Conservation (phyloP, 2,329 filamentous ascomycete genomes). For the Aspergillus cejpii region DNA sequence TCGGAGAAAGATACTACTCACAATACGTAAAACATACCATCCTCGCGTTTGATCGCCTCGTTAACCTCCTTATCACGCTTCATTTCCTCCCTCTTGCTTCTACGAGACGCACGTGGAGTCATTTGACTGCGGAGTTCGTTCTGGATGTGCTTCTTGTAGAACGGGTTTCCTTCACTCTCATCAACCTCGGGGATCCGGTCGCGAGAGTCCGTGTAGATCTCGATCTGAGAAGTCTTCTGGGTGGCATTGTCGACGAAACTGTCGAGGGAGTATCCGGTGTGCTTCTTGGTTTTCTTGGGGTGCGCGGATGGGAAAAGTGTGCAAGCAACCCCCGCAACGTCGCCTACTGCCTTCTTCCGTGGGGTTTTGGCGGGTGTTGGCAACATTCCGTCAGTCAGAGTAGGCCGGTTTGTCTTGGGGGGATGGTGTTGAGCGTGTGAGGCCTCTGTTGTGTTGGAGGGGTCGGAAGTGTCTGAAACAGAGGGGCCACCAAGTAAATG, state of each 20-base stretch:
- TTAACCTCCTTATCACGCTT: conserved; percentile 42
- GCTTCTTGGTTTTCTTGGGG: conserved; percentile 42
- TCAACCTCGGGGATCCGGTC: conserved; percentile 53
- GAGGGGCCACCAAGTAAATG: conserved; percentile 17
- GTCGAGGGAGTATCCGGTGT: conserved; percentile 42
- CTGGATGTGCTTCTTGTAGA: conserved; percentile 41
- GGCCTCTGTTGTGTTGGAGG: conserved; percentile 20
- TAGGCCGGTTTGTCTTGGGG: conserved; percentile 22
- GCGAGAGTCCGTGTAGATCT: conserved; percentile 58
- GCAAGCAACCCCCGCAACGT: conserved; percentile 47
- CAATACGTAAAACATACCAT: conserved; percentile 58
- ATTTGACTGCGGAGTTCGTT: conserved; percentile 18
- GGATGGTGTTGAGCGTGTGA: conserved; percentile 18
- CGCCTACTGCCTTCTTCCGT: conserved; percentile 46
- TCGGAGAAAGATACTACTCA: conserved; percentile 39
- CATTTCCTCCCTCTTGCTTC: conserved; percentile 30
- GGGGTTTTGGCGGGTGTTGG: conserved; percentile 59
- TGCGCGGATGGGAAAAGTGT: conserved; percentile 50
- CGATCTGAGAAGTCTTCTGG: conserved; percentile 39
- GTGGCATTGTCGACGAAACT: conserved; percentile 35
- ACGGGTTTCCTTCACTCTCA: conserved; percentile 50
- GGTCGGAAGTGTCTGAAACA: conserved; percentile 17
- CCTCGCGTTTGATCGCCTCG: conserved; percentile 46
- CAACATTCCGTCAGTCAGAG: conserved; percentile 43
- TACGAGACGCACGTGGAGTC: conserved; percentile 29